Conservation (phyloP, 306 rosid species). For the Quercus variabilis region DNA sequence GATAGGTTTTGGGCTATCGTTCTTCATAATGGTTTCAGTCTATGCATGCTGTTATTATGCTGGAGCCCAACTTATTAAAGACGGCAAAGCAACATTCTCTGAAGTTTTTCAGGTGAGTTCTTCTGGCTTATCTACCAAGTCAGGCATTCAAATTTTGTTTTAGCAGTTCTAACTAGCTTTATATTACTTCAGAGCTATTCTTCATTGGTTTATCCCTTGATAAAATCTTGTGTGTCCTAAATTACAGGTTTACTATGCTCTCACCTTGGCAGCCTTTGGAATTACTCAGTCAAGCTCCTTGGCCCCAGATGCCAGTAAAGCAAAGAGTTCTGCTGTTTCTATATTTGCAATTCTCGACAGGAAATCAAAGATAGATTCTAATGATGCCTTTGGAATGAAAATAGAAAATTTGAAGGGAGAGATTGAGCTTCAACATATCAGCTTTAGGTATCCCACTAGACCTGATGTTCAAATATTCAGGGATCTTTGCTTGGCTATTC, state of each 20-base stretch:
- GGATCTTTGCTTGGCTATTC: slow-evolving; percentile 60
- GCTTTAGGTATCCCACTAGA: slow-evolving; percentile 72
- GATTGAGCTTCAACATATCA: slow-evolving; percentile 49
- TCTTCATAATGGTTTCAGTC: slow-evolving; percentile 38
- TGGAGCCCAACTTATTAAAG: slow-evolving; percentile 52
- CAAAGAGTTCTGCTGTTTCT: slow-evolving; percentile 56
- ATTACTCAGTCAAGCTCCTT: slow-evolving; percentile 52
- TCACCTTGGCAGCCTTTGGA: slow-evolving; percentile 51
- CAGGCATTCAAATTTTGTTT: neutral
- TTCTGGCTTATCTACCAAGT: neutral
- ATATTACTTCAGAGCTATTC: neutral
- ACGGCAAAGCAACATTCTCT: slow-evolving; percentile 43
- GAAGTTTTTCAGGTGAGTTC: slow-evolving; percentile 55
- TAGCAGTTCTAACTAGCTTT: neutral
- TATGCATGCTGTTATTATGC: slow-evolving; percentile 54
- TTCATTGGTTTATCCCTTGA: neutral
- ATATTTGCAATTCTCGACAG: slow-evolving; percentile 64
- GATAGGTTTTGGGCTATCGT: slow-evolving; percentile 49
- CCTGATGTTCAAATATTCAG: slow-evolving; percentile 51
- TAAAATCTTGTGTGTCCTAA: neutral
- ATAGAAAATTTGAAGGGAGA: slow-evolving; percentile 59
- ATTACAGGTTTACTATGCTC: slow-evolving; percentile 63
- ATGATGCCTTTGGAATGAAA: slow-evolving; percentile 43
- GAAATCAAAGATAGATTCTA: slow-evolving; percentile 53
- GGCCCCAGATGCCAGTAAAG: slow-evolving; percentile 53